phyloP scores from a whole-genome alignment of 495 filamentous ascomycete species.

The Lophium mytilinum region DNA sequence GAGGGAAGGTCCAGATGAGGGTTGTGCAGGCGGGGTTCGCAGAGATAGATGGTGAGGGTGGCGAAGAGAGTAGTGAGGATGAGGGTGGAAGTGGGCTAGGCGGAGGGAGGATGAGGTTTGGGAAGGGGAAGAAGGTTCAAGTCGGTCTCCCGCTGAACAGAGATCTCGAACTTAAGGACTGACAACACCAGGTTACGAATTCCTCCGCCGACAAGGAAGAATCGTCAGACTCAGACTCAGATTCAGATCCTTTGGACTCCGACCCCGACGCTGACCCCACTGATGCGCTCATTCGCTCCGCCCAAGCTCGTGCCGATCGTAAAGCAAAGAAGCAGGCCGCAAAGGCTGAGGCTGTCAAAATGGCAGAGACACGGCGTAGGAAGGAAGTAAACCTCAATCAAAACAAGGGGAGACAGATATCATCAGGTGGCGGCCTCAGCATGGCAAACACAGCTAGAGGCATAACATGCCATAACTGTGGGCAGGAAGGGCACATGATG shows the following conservation, averaged over 20 bases:
- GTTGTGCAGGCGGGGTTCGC: slow-evolving; percentile 41
- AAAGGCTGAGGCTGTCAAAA: slow-evolving; percentile 23
- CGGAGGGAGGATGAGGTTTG: slow-evolving; percentile 42
- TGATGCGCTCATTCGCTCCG: slow-evolving; percentile 29
- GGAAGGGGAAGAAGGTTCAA: slow-evolving; percentile 13
- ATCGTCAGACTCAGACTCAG: slow-evolving; percentile 1
- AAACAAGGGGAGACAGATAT: slow-evolving; percentile 45
- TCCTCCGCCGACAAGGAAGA: slow-evolving; percentile 34
- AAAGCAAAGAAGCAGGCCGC: slow-evolving; percentile 27
- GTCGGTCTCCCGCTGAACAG: background rate
- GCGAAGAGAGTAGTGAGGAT: slow-evolving; percentile 20
- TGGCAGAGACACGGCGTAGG: slow-evolving; percentile 46
- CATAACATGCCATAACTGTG: slow-evolving; percentile 37
- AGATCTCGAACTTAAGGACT: slow-evolving; percentile 18
- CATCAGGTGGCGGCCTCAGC: slow-evolving; percentile 22
- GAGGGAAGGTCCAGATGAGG: slow-evolving; percentile 5
- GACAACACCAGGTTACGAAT: slow-evolving; percentile 2
- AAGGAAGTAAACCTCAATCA: slow-evolving; percentile 47
- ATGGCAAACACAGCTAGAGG: background rate
- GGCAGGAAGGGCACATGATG: slow-evolving; percentile 36
- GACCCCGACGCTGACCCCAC: slow-evolving; percentile 31
- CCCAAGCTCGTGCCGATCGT: slow-evolving; percentile 24
- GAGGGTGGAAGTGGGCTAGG: slow-evolving; percentile 7
- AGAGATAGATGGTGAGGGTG: slow-evolving; percentile 33
- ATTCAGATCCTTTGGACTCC: slow-evolving; percentile 25